Conservation (phyloP, 2,329 filamentous ascomycete species). For the Botrytis sinoallii region DNA sequence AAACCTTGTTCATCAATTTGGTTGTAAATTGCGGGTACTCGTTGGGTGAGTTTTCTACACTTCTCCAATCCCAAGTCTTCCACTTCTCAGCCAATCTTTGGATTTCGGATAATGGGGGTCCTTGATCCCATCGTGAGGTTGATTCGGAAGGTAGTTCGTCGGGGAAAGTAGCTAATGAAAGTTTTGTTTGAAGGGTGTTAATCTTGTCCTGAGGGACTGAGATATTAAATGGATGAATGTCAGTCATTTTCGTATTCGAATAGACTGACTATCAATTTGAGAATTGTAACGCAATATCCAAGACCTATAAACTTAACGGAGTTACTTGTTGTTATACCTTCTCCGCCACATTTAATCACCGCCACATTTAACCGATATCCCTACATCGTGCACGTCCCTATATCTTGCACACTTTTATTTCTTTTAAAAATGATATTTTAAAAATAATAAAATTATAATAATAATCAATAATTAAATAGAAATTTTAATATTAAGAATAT, state of each 20-base stretch:
- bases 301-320: background rate
- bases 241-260: background rate
- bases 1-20: slow-evolving; percentile 54
- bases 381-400: too few species aligned
- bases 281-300: background rate
- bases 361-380: too few species aligned
- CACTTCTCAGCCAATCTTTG: background rate
- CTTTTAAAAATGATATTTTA: too few species aligned
- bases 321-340: background rate
- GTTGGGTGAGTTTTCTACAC: slow-evolving; percentile 27
- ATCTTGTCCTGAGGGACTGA: background rate
- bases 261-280: background rate
- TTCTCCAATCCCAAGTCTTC: slow-evolving; percentile 1
- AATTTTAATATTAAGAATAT: too few species aligned
- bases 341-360: background rate
- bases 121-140: background rate
- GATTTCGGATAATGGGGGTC: slow-evolving; percentile 7
- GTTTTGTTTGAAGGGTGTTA: background rate
- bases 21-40: slow-evolving; percentile 34
- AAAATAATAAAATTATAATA: too few species aligned
- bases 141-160: background rate
- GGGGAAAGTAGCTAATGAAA: background rate
- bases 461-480: too few species aligned
- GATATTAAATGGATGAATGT: background rate
- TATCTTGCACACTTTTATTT: too few species aligned